phyloP scores from a whole-genome alignment of 768 basidiomycete species.

The Suillus discolor region DNA sequence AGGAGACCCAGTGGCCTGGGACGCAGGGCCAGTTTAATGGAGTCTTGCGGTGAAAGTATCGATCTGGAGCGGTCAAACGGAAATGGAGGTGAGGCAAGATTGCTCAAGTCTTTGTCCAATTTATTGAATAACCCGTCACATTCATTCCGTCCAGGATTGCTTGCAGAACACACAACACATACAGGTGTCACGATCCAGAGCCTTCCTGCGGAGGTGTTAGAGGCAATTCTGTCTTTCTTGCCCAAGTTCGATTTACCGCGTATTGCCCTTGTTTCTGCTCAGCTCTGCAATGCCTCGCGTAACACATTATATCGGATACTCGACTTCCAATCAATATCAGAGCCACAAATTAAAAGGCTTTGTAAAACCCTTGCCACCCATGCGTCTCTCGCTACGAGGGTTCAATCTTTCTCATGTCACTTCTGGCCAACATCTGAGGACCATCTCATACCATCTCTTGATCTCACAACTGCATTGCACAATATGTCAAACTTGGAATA shows the following conservation, averaged over 20 bases:
- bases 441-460: slow-evolving; percentile 14
- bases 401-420: slow-evolving; percentile 26
- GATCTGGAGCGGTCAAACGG: slow-evolving; percentile 1
- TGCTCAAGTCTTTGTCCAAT: slow-evolving; percentile 24
- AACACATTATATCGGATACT: slow-evolving; percentile 25
- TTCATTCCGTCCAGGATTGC: background rate
- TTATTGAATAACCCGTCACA: slow-evolving; percentile 12
- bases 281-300: slow-evolving; percentile 24
- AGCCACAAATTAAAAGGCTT: slow-evolving; percentile 19
- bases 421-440: slow-evolving; percentile 23
- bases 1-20: slow-evolving; percentile 34
- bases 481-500: slow-evolving; percentile 33
- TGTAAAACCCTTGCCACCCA: slow-evolving; percentile 22
- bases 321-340: slow-evolving; percentile 19
- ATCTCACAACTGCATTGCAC: slow-evolving; percentile 27
- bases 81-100: slow-evolving; percentile 3
- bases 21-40: slow-evolving; percentile 30
- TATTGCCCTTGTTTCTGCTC: slow-evolving; percentile 27
- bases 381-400: slow-evolving; percentile 24
- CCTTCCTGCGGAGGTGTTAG: slow-evolving; percentile 25
- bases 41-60: slow-evolving; percentile 18
- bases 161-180: slow-evolving; percentile 2
- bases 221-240: slow-evolving; percentile 24
- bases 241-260: slow-evolving; percentile 18
- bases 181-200: background rate